Percentiles rank a stretch among this genome's conserved stretches.
These are phyloP conservation scores for Aethionema arabicum DNA, from an alignment of 345 rosid genomes.

Conservation along the genomic window DNA sequence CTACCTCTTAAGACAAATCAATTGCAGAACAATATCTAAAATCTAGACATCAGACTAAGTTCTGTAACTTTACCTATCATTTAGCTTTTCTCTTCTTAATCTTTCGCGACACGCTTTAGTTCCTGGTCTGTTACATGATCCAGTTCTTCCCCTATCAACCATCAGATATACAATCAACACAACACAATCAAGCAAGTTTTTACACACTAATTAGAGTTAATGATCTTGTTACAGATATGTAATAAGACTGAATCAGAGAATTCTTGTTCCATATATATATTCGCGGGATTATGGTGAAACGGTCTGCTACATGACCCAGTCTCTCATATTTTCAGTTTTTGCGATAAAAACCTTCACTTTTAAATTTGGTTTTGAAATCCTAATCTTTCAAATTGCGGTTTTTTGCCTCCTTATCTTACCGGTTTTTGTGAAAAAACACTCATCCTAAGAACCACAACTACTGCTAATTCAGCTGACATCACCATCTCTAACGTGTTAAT, in stretches of 20 bases:
- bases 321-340: too few species aligned
- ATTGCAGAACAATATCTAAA: neutral
- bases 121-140: constrained; percentile 31
- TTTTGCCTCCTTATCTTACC: too few species aligned
- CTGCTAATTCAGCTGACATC: too few species aligned
- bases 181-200: constrained; percentile 8
- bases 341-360: too few species aligned
- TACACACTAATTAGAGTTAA: neutral
- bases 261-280: too few species aligned
- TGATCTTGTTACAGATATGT: too few species aligned
- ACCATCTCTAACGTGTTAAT: too few species aligned
- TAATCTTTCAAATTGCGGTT: too few species aligned
- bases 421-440: neutral
- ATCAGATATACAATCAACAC: constrained; percentile 5
- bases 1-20: constrained; percentile 6
- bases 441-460: neutral
- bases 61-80: constrained; percentile 57
- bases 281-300: too few species aligned
- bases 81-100: constrained; percentile 79
- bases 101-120: constrained; percentile 85
- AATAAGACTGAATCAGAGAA: too few species aligned
- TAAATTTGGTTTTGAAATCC: too few species aligned
- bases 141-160: constrained; percentile 27
- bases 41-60: neutral
- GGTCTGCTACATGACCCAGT: too few species aligned